Percentiles rank a stretch among this genome's conserved stretches.
Evolutionary conservation across 331 rosid species (phyloP).

Genomic region (Quercus lobata): DNA sequence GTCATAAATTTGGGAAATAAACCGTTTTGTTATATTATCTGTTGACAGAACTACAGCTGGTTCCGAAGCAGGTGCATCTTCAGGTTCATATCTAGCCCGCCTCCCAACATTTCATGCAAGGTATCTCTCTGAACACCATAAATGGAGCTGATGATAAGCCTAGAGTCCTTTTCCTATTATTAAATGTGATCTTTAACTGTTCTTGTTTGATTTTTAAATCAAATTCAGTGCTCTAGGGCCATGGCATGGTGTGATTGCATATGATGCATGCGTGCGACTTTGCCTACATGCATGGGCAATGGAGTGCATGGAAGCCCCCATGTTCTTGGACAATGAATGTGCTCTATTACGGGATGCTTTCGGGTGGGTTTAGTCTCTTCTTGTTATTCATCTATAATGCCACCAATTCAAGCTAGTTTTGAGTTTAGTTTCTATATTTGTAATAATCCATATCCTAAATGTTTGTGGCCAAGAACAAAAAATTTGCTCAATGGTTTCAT

Average conservation of each 20-base stretch:
- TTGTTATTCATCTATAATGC: not conserved
- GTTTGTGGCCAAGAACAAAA: not conserved
- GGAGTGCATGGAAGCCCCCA: slow-evolving; percentile 98
- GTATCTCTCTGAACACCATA: slow-evolving; percentile 30
- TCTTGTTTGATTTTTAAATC: slow-evolving; percentile 24
- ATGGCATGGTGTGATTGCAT: slow-evolving; percentile 87
- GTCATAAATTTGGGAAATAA: not conserved
- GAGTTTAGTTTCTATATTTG: not conserved
- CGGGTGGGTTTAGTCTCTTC: slow-evolving; percentile 54
- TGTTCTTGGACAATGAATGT: slow-evolving; percentile 93
- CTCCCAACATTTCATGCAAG: slow-evolving; percentile 93
- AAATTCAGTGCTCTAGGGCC: slow-evolving; percentile 87
- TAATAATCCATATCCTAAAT: not conserved
- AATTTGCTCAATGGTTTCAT: not conserved
- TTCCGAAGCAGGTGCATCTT: slow-evolving; percentile 61
- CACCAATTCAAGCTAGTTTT: not conserved
- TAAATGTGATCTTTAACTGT: not conserved
- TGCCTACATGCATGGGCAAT: slow-evolving; percentile 99
- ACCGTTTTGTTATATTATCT: not conserved
- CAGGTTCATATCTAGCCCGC: slow-evolving; percentile 59
- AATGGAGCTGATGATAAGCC: slow-evolving; percentile 10
- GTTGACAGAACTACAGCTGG: slow-evolving; percentile 55
- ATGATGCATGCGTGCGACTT: slow-evolving; percentile 94
- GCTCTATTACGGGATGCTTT: slow-evolving; percentile 81
- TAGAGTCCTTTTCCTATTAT: not conserved